Percentiles rank a stretch among this genome's conserved stretches.
Conservation (phyloP, 108 stramenopile species). For the Asterionellopsis glacialis region DNA sequence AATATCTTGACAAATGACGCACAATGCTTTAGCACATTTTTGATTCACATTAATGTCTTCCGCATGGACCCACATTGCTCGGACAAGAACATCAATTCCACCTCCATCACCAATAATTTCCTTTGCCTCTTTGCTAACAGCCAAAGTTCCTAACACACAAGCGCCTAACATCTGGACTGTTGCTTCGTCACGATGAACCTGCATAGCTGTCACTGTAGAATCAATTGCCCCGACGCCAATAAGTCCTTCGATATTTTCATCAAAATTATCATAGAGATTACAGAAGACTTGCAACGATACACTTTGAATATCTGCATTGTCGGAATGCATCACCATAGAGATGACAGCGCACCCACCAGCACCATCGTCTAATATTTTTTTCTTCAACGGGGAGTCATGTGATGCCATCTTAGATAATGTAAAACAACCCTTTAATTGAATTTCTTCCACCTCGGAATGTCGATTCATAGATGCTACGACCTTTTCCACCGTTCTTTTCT, state of each 20-base stretch:
- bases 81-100: conserved; percentile 58
- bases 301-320: conserved; percentile 43
- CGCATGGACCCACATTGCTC: conserved; percentile 68
- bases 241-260: conserved; percentile 55
- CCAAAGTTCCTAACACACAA: conserved; percentile 54
- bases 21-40: conserved; percentile 56
- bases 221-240: conserved; percentile 63
- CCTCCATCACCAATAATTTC: conserved; percentile 60
- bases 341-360: conserved; percentile 58
- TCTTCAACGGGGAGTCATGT: conserved; percentile 31
- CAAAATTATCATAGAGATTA: conserved; percentile 55
- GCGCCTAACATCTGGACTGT: conserved; percentile 58
- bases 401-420: conserved; percentile 57
- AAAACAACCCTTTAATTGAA: conserved; percentile 60
- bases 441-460: conserved; percentile 33
- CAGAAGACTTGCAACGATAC: conserved; percentile 51
- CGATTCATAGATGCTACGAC: conserved; percentile 57
- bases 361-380: conserved; percentile 34
- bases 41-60: conserved; percentile 48
- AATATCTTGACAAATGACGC: conserved; percentile 36
- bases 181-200: conserved; percentile 51
- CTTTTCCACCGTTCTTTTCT: conserved; percentile 22
- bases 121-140: conserved; percentile 45
- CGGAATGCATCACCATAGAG: conserved; percentile 71
- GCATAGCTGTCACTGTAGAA: conserved; percentile 63